phyloP scores from a whole-genome alignment of 2,329 filamentous ascomycete species.

The Colletotrichum sp. region DNA sequence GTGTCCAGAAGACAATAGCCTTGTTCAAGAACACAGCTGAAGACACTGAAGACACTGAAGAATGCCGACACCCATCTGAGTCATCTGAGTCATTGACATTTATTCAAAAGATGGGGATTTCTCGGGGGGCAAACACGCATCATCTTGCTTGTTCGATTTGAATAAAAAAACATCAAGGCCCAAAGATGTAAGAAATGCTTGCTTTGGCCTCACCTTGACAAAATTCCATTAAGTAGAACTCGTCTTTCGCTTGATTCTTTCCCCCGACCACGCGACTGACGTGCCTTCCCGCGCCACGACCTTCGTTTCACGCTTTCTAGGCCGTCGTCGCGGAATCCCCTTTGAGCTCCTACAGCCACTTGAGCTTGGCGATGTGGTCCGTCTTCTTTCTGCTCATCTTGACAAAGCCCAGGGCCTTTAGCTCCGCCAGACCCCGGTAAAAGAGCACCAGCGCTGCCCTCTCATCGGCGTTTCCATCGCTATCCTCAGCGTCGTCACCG shows the following conservation, averaged over 20 bases:
- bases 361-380: conserved; percentile 91
- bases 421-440: conserved; percentile 83
- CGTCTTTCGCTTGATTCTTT: not conserved
- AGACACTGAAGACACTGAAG: not conserved
- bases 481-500: conserved; percentile 37
- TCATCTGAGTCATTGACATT: not conserved
- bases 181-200: not conserved
- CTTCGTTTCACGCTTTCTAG: not conserved
- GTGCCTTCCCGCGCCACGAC: not conserved
- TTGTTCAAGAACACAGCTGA: not conserved
- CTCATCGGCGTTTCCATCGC: conserved; percentile 53
- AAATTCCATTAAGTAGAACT: not conserved
- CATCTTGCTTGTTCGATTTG: not conserved
- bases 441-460: conserved; percentile 74
- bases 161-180: not conserved
- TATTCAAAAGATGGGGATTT: not conserved
- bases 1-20: not conserved
- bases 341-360: conserved; percentile 63
- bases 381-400: conserved; percentile 90
- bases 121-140: not conserved
- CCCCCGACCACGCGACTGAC: not conserved
- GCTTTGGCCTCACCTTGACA: not conserved
- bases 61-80: not conserved
- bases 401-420: conserved; percentile 85
- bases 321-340: not conserved